Base-by-base conservation (phyloP, 139 green algal species). In the Chlamydomonas sp. region DNA sequence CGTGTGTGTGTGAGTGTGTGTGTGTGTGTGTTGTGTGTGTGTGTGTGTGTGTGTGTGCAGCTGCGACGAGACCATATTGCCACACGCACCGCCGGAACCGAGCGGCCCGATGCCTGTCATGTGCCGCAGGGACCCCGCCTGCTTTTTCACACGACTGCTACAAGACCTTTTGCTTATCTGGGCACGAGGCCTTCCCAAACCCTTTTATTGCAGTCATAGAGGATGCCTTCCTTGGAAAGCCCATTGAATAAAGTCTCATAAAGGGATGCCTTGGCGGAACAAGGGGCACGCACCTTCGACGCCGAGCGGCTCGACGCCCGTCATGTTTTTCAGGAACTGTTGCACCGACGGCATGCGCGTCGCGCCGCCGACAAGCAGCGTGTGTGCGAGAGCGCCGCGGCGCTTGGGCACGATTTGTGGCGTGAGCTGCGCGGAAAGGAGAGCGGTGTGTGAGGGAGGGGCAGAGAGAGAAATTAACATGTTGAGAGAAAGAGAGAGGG, bases 291-390 rank as follows among this genome's bases (percentile, higher is more conserved):
- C 10, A 38, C n/a, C 28, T n/a, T n/a, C n/a, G n/a, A n/a, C 63
- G 4, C 35, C 50, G n/a, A 67, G 48, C 35, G 85, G 79, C 33
- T 83, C 43, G 31, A 95, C 49, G 8, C 91, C 87, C 1, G 90
- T 96, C 85, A 95, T 93, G 85, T 95, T 92, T 31, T 35, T 29
- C 24, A 97, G 80, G 72, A 97, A 94, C 48, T 63, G 70, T 5
- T 48, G 49, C 20, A 97, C 73, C 1, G 82, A 74, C 1, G 89
- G 88, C 88, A 96, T 94, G 61, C 90, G 85, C 0, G 91, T 96
- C 58, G 88, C 79, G 22, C 89, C 91, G 5, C 91, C 91, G 48
- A 97, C 90, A 73, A 97, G 75, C 73, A 97, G 77, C 65, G 96
- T 82, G 54, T 85, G 65, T 31, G 57, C 67, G 4, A 94, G 79